Conservation (phyloP, 257 asterid genomes). For the Nicotiana obtusifolia region DNA sequence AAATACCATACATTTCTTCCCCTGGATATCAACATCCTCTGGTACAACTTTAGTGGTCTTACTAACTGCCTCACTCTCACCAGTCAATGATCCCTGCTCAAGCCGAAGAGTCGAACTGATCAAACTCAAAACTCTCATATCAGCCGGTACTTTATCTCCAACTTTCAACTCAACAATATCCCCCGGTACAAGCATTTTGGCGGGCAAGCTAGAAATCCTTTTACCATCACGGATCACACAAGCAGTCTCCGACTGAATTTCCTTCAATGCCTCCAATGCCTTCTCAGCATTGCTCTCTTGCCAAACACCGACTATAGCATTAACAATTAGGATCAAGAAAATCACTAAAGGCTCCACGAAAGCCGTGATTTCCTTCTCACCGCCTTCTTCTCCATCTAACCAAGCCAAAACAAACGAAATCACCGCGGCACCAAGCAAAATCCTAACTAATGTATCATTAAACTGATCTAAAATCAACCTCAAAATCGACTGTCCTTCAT, state of each 20-base stretch:
- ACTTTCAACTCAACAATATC: conserved; percentile 95
- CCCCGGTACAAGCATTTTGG: conserved; percentile 95
- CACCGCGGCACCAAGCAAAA: conserved; percentile 88
- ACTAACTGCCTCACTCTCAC: conserved; percentile 96
- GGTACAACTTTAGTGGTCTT: conserved; percentile 78
- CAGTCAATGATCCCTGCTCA: conserved; percentile 96
- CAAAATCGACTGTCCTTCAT: conserved; percentile 83
- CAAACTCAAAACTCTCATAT: conserved; percentile 86
- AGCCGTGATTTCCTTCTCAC: conserved; percentile 93
- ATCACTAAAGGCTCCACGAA: conserved; percentile 96
- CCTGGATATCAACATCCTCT: conserved; percentile 92
- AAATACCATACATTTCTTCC: conserved; percentile 94
- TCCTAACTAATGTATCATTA: conserved; percentile 87
- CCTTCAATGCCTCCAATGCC: conserved; percentile 95
- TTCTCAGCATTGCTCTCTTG: conserved; percentile 99
- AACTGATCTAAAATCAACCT: conserved; percentile 87
- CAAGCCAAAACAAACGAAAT: conserved; percentile 89
- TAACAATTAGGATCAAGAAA: conserved; percentile 88
- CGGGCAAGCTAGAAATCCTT: conserved; percentile 58
- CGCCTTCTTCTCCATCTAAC: conserved; percentile 95
- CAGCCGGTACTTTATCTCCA: conserved; percentile 97
- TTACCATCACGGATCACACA: conserved; percentile 72
- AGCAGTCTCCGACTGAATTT: conserved; percentile 94
- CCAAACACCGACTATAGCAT: conserved; percentile 97
- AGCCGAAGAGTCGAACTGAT: conserved; percentile 85